Conservation (phyloP, 108 stramenopile species). For the Fragilariopsis cylindrus region DNA sequence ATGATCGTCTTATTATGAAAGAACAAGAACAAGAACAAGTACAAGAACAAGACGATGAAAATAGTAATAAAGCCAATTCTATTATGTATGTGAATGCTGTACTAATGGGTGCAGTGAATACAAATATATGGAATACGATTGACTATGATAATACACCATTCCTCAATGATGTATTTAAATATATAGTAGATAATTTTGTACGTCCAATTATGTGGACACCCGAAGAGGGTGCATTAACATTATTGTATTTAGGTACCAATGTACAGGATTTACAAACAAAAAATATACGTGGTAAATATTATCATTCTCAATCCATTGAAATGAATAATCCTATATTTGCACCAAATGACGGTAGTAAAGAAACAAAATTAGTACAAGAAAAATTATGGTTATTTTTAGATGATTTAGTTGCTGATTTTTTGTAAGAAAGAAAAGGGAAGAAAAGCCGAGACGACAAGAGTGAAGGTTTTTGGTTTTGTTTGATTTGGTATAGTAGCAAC, state of each 20-base stretch:
- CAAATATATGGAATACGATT: slow-evolving; percentile 9
- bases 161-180: too few relatives aligned
- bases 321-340: slow-evolving; percentile 28
- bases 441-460: too few relatives aligned
- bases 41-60: too few relatives aligned
- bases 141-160: too few relatives aligned
- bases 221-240: slow-evolving; percentile 55
- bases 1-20: slow-evolving; percentile 21
- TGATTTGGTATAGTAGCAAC: too few relatives aligned
- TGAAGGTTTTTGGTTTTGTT: too few relatives aligned
- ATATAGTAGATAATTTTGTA: neutral
- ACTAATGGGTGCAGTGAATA: slow-evolving; percentile 46
- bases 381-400: slow-evolving; percentile 53
- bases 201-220: slow-evolving; percentile 35
- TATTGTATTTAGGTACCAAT: slow-evolving; percentile 42
- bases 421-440: neutral
- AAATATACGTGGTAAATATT: slow-evolving; percentile 53
- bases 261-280: slow-evolving; percentile 27
- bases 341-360: slow-evolving; percentile 10
- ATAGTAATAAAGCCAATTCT: slow-evolving; percentile 15
- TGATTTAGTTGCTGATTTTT: slow-evolving; percentile 33
- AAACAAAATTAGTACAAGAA: slow-evolving; percentile 33
- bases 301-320: slow-evolving; percentile 46
- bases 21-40: neutral
- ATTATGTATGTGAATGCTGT: slow-evolving; percentile 53